A percentile compares a stretch with the other conserved stretches of the same genome.
Conservation (phyloP, 768 basidiomycete genomes). For the Serpula lacrymans region DNA sequence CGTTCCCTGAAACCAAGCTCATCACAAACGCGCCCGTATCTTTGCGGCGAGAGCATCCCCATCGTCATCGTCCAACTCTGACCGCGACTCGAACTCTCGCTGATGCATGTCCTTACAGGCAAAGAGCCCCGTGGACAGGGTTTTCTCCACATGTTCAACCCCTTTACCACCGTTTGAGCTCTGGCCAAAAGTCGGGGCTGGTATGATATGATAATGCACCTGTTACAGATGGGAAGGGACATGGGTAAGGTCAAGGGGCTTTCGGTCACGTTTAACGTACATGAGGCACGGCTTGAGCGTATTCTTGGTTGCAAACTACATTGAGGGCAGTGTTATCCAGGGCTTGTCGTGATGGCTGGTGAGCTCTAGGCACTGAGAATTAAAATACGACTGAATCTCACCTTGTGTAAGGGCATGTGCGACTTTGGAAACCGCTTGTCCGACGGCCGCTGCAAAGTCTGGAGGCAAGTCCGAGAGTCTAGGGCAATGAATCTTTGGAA, state of each 20-base stretch:
- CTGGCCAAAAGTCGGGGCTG: constrained; percentile 50
- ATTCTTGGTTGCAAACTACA: constrained; percentile 79
- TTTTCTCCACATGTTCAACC: constrained; percentile 9
- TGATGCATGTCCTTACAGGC: constrained; percentile 61
- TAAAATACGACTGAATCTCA: constrained; percentile 21
- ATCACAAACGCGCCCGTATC: constrained; percentile 45
- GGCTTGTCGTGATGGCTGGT: constrained; percentile 32
- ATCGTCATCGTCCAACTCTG: constrained; percentile 58
- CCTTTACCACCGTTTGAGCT: constrained; percentile 7
- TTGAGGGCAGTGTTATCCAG: constrained; percentile 66
- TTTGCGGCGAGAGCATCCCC: constrained; percentile 41
- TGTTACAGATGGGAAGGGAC: constrained; percentile 18
- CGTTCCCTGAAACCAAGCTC: neutral
- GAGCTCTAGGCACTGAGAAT: neutral
- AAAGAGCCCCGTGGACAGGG: constrained; percentile 37
- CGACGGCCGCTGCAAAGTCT: constrained; percentile 56
- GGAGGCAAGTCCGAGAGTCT: constrained; percentile 63
- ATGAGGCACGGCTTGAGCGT: constrained; percentile 78
- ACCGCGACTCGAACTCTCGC: constrained; percentile 54
- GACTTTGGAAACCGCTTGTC: constrained; percentile 57
- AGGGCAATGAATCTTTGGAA: constrained; percentile 63
- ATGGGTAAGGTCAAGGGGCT: neutral
- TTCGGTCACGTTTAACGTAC: constrained; percentile 33
- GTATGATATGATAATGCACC: constrained; percentile 79
- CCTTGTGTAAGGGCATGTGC: constrained; percentile 63